Conservation (phyloP, 2,329 filamentous ascomycete genomes). For the Calonectria crousiana region DNA sequence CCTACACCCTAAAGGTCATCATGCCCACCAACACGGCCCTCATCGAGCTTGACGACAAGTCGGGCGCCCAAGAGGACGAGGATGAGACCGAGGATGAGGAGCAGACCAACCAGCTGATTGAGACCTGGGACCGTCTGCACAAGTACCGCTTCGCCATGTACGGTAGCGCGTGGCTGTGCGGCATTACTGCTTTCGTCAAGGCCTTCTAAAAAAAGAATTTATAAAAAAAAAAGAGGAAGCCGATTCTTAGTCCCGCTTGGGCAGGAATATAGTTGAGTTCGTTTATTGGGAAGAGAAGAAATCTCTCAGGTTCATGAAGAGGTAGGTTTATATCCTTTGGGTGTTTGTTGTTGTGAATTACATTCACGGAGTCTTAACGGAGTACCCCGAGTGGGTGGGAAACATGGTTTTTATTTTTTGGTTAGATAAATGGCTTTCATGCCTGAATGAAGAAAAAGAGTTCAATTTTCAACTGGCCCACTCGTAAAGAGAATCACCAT, state of each 20-base stretch:
- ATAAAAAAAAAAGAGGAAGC: background rate
- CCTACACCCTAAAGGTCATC: slow-evolving; percentile 4
- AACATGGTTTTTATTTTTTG: background rate
- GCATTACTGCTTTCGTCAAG: background rate
- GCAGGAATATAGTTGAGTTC: background rate
- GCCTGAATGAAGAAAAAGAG: background rate
- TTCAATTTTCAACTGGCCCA: background rate
- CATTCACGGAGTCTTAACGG: background rate
- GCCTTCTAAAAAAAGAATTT: background rate
- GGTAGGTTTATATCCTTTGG: background rate
- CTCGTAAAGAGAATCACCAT: background rate
- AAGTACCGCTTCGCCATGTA: slow-evolving; percentile 3
- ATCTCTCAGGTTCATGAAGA: background rate
- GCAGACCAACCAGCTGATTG: background rate
- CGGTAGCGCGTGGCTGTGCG: background rate
- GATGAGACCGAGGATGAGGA: background rate
- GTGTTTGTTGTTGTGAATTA: background rate
- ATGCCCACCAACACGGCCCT: slow-evolving; percentile 2
- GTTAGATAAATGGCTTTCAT: background rate
- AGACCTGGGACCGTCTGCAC: slow-evolving; percentile 3
- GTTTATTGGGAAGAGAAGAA: background rate
- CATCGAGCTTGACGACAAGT: background rate
- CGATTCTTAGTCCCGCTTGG: background rate
- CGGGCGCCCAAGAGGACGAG: background rate
- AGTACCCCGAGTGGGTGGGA: background rate